A percentile compares a stretch with the other conserved stretches of the same genome.
Conservation (phyloP, 2,329 filamentous ascomycete species). For the Xylariaceae sp. region DNA sequence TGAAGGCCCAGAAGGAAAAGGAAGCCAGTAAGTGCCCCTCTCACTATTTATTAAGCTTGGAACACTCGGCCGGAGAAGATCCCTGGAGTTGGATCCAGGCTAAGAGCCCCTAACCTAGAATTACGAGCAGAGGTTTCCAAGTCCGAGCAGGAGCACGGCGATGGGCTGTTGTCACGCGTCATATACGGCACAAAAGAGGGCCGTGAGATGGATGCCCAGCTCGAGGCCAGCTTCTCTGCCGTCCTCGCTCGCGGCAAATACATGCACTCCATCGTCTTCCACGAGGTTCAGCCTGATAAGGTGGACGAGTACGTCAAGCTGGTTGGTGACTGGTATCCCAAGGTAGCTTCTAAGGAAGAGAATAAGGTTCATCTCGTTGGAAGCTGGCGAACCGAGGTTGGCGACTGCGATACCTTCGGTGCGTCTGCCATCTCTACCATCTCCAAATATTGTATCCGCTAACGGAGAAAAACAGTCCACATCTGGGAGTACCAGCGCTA, state of each 20-base stretch:
- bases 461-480: conserved; percentile 62
- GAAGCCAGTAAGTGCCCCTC: conserved; percentile 71
- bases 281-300: conserved; percentile 92
- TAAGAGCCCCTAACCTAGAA: conserved; percentile 50
- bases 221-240: conserved; percentile 94
- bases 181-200: conserved; percentile 98
- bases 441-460: conserved; percentile 8
- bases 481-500: conserved; percentile 99
- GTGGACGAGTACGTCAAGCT: conserved; percentile 92
- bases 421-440: conserved; percentile 1
- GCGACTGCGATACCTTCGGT: conserved; percentile 88
- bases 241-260: conserved; percentile 95
- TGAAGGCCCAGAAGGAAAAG: conserved; percentile 74
- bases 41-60: conserved; percentile 29
- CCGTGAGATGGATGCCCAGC: conserved; percentile 88
- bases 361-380: conserved; percentile 96
- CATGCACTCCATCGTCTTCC: conserved; percentile 95
- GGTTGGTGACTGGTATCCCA: conserved; percentile 88
- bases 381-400: conserved; percentile 97
- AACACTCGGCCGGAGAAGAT: conserved; percentile 39
- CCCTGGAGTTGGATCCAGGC: conserved; percentile 19
- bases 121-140: conserved; percentile 56
- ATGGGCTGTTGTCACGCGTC: conserved; percentile 74
- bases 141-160: conserved; percentile 61
- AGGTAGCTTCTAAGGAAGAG: conserved; percentile 77